Evolutionary conservation across 2,329 filamentous ascomycete genomes (phyloP).

Genomic region (Fusarium sp.): DNA sequence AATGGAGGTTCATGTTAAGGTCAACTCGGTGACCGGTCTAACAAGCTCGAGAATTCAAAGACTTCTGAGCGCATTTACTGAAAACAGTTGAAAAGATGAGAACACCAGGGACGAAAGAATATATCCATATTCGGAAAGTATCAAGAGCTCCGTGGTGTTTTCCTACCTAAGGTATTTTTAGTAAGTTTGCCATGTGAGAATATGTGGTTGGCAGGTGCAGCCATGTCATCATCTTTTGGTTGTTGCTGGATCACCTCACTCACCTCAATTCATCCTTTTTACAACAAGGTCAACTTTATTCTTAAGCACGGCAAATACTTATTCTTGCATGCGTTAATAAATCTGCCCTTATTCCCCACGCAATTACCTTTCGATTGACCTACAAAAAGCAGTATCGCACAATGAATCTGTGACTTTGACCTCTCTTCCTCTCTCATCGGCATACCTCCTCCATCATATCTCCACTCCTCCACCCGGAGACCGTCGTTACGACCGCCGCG

Average conservation of each 20-base stretch:
- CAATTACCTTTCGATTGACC: background rate
- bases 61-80: too few species aligned
- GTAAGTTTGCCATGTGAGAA: constrained; percentile 2
- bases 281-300: constrained; percentile 27
- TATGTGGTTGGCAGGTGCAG: constrained; percentile 5
- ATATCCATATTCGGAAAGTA: background rate
- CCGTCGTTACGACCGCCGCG: constrained; percentile 8
- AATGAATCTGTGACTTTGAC: constrained; percentile 4
- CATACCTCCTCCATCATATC: constrained; percentile 21
- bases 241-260: constrained; percentile 19
- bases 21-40: too few species aligned
- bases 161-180: background rate
- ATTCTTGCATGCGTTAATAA: background rate
- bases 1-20: too few species aligned
- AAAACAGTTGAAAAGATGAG: too few species aligned
- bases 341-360: background rate
- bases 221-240: constrained; percentile 30
- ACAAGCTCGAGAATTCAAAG: too few species aligned
- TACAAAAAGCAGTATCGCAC: background rate
- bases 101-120: background rate
- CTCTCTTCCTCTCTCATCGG: background rate
- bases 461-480: constrained; percentile 38
- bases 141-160: background rate
- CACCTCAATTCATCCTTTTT: constrained; percentile 11
- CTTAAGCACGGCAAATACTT: background rate